These are phyloP conservation scores for Saturnispora sekii DNA, from an alignment of 805 yeast species.

Conservation along the genomic window DNA sequence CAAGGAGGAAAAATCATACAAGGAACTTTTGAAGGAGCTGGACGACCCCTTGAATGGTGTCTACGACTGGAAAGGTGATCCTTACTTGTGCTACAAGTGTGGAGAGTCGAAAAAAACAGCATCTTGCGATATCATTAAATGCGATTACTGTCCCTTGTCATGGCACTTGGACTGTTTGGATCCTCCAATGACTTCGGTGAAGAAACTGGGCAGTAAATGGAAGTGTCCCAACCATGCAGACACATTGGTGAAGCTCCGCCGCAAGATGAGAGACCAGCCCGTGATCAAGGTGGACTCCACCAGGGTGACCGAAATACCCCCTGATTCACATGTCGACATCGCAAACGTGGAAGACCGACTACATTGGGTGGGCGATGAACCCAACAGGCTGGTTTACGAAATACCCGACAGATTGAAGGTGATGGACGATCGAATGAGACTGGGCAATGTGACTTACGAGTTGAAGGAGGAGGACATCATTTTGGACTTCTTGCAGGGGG, in stretches of 20 bases:
- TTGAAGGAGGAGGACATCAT: slow-evolving; percentile 61
- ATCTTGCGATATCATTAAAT: slow-evolving; percentile 50
- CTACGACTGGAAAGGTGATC: slow-evolving; percentile 58
- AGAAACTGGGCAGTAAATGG: slow-evolving; percentile 75
- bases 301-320: slow-evolving; percentile 17
- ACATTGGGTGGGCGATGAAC: background rate
- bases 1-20: slow-evolving; percentile 35
- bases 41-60: slow-evolving; percentile 48
- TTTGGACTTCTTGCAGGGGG: slow-evolving; percentile 56
- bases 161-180: slow-evolving; percentile 88
- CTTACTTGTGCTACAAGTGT: slow-evolving; percentile 69
- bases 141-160: slow-evolving; percentile 73
- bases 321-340: slow-evolving; percentile 47
- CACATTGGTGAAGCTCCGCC: slow-evolving; percentile 33
- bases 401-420: slow-evolving; percentile 19
- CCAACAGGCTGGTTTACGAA: slow-evolving; percentile 5
- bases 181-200: slow-evolving; percentile 64
- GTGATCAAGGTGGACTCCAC: slow-evolving; percentile 45
- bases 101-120: slow-evolving; percentile 27
- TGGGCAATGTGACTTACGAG: slow-evolving; percentile 39
- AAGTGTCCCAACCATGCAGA: slow-evolving; percentile 82
- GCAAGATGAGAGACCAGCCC: slow-evolving; percentile 43
- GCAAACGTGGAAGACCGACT: slow-evolving; percentile 32
- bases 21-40: slow-evolving; percentile 35
- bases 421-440: slow-evolving; percentile 11